These are phyloP conservation scores for Musa acuminata DNA, from an alignment of 176 grass and related monocot species.

Conservation along the genomic window DNA sequence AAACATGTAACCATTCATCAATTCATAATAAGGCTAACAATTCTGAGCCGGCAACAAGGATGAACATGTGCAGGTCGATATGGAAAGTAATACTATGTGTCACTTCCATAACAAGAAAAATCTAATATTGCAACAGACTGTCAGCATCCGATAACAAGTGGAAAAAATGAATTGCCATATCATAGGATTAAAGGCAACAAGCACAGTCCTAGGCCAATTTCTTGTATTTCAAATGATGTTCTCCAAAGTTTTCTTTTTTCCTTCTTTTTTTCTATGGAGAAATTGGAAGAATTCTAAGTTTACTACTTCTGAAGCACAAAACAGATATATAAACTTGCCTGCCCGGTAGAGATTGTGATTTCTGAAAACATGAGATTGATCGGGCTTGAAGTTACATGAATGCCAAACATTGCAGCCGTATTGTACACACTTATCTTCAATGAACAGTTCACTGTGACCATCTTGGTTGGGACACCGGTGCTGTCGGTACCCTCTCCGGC, in stretches of 20 bases:
- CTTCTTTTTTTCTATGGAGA: no score
- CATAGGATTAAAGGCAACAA: no score
- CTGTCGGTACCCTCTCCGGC: conserved; percentile 56
- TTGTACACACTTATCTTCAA: conserved; percentile 56
- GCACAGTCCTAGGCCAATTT: no score
- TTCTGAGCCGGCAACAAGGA: no score
- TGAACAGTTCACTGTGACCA: conserved; percentile 66
- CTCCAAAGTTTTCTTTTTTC: not conserved
- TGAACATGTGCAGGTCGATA: no score
- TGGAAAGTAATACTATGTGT: no score
- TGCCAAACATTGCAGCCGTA: conserved; percentile 69
- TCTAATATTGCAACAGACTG: no score
- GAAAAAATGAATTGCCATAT: no score
- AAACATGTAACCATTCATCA: no score
- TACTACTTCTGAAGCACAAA: not conserved
- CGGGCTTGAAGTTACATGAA: conserved; percentile 57
- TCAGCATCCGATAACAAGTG: no score
- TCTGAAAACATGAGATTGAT: conserved; percentile 51
- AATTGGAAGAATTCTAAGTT: not conserved
- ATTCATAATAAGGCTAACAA: no score
- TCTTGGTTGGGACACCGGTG: conserved; percentile 71
- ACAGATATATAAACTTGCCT: conserved; percentile 27
- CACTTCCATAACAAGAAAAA: no score
- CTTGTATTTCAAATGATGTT: not conserved
- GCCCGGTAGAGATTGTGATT: conserved; percentile 54